Evolutionary conservation across 2,329 filamentous ascomycete genomes (phyloP).

Genomic region (Annulohypoxylon truncatum): DNA sequence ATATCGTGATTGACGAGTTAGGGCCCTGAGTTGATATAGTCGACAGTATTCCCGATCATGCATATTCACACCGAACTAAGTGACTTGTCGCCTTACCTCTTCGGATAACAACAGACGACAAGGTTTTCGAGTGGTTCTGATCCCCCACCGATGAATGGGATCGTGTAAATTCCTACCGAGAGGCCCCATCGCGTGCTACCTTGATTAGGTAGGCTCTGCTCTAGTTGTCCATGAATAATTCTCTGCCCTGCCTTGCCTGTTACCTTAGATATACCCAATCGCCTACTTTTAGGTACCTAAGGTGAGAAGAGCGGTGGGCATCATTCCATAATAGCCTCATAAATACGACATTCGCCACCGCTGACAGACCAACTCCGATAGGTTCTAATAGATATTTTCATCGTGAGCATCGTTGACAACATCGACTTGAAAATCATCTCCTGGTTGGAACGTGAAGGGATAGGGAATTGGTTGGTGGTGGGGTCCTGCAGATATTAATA

Average conservation of each 20-base stretch:
- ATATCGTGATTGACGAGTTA: background rate
- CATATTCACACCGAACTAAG: slow-evolving; percentile 4
- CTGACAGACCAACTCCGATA: background rate
- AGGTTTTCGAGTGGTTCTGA: background rate
- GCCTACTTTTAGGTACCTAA: background rate
- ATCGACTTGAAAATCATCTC: slow-evolving; percentile 17
- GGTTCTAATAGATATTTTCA: background rate
- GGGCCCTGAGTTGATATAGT: slow-evolving; percentile 10
- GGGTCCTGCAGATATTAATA: slow-evolving; percentile 23
- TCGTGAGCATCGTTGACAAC: slow-evolving; percentile 31
- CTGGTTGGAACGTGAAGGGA: background rate
- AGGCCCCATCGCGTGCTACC: slow-evolving; percentile 14
- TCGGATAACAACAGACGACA: background rate
- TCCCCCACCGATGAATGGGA: slow-evolving; percentile 14
- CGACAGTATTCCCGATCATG: slow-evolving; percentile 15
- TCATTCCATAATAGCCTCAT: background rate
- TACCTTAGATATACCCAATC: background rate
- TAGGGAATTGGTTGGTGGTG: slow-evolving; percentile 14
- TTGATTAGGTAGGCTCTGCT: background rate
- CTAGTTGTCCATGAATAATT: background rate
- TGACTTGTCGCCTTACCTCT: slow-evolving; percentile 21
- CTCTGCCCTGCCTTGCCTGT: background rate
- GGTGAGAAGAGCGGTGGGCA: background rate
- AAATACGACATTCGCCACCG: background rate
- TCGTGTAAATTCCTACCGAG: slow-evolving; percentile 5